Conservation (phyloP, 2,329 filamentous ascomycete genomes). For the Neodidymelliopsis sp. region DNA sequence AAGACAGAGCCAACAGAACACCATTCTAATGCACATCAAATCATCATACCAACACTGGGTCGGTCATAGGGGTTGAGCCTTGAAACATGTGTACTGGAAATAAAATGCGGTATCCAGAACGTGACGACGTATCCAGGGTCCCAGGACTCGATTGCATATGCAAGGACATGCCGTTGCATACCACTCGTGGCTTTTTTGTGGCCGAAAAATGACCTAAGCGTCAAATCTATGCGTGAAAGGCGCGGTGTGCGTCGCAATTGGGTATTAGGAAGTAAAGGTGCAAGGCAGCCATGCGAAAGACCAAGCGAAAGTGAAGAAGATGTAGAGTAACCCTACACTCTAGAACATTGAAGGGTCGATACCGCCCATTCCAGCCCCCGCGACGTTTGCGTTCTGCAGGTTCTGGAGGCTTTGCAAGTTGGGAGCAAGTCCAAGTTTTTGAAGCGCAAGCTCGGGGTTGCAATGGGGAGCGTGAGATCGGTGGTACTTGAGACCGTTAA, state of each 20-base stretch:
- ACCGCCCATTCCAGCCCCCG: conserved; percentile 62
- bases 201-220: conserved; percentile 10
- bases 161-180: conserved; percentile 5
- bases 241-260: conserved; percentile 30
- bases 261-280: conserved; percentile 35
- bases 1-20: conserved; percentile 30
- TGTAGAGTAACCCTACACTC: conserved; percentile 8
- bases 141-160: conserved; percentile 19
- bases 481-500: conserved; percentile 97
- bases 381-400: conserved; percentile 55
- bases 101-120: conserved; percentile 25
- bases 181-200: conserved; percentile 8
- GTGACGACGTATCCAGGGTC: conserved; percentile 30
- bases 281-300: conserved; percentile 16
- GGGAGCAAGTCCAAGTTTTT: conserved; percentile 48
- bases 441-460: conserved; percentile 78
- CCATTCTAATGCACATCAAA: conserved; percentile 46
- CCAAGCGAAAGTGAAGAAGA: conserved; percentile 6
- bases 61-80: conserved; percentile 37
- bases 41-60: conserved; percentile 39
- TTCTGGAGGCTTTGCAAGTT: conserved; percentile 53
- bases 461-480: conserved; percentile 79
- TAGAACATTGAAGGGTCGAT: conserved; percentile 62
- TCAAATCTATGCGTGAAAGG: conserved; percentile 30
- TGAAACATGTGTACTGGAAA: conserved; percentile 38